A percentile compares a stretch with the other conserved stretches of the same genome.
Evolutionary conservation across 305 asterid species (phyloP).

Genomic region (Solanum hybrid): DNA sequence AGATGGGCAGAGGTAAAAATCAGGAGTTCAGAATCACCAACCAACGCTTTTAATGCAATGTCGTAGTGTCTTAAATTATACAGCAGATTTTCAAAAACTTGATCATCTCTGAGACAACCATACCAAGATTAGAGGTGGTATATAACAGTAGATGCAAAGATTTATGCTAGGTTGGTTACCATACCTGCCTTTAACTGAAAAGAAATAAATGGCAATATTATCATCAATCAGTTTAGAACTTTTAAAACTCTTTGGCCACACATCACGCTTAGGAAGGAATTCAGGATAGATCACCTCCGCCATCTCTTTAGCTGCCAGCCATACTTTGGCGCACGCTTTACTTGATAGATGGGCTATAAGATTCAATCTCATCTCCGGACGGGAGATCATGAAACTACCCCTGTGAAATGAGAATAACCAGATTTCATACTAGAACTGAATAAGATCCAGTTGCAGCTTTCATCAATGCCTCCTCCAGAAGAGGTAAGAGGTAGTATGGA

Average conservation of each 20-base stretch:
- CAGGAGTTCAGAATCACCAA: conserved; percentile 43
- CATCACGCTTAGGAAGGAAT: conserved; percentile 20
- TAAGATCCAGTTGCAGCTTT: not conserved
- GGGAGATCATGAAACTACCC: conserved; percentile 32
- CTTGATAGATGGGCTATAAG: conserved; percentile 38
- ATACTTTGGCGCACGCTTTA: conserved; percentile 34
- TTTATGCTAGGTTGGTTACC: not conserved
- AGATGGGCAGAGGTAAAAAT: conserved; percentile 40
- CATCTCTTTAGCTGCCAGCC: conserved; percentile 18
- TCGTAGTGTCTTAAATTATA: conserved; percentile 27
- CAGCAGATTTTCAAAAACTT: conserved; percentile 23
- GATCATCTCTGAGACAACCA: conserved; percentile 12
- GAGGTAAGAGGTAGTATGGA: not conserved
- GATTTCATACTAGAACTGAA: not conserved
- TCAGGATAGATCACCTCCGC: conserved; percentile 21
- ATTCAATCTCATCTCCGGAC: conserved; percentile 10
- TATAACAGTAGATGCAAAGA: not conserved
- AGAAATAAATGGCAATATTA: conserved; percentile 53
- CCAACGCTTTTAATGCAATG: conserved; percentile 31
- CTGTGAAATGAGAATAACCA: conserved; percentile 18
- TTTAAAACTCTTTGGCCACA: conserved; percentile 25
- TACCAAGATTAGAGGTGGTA: not conserved
- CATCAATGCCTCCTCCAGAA: not conserved
- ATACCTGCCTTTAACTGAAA: conserved; percentile 21
- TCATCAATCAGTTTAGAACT: conserved; percentile 12